These are phyloP conservation scores for Phaeolepiota aurea DNA, from an alignment of 768 basidiomycete species.

Conservation along the genomic window DNA sequence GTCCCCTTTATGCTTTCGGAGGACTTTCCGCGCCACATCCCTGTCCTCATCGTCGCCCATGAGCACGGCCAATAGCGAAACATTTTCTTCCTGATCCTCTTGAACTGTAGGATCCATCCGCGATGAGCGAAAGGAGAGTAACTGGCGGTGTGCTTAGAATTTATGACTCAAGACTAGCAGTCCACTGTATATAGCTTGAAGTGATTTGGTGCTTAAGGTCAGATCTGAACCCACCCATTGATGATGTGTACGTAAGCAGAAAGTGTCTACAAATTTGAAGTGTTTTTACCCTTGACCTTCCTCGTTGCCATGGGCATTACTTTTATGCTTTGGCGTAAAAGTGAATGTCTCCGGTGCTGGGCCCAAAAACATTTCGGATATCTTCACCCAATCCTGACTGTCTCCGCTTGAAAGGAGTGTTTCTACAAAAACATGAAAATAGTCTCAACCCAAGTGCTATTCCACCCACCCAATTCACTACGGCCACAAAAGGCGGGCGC, in stretches of 20 bases:
- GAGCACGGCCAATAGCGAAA: constrained; percentile 23
- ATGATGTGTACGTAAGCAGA: not conserved
- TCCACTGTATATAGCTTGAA: too few relatives aligned
- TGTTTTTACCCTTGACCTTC: constrained; percentile 36
- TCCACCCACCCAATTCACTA: constrained; percentile 69
- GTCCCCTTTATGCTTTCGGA: constrained; percentile 54
- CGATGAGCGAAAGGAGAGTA: not conserved
- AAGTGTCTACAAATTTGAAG: not conserved
- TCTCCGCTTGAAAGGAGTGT: constrained; percentile 74
- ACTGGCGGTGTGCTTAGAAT: too few relatives aligned
- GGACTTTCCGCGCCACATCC: constrained; percentile 43
- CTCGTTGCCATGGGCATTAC: constrained; percentile 71
- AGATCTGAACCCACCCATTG: not conserved
- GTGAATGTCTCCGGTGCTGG: constrained; percentile 75
- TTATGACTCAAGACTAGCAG: too few relatives aligned
- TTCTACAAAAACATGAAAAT: constrained; percentile 36
- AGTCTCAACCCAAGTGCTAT: constrained; percentile 1
- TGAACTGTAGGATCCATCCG: constrained; percentile 17
- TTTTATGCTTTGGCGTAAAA: constrained; percentile 93
- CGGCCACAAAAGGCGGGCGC: constrained; percentile 84
- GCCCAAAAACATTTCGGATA: constrained; percentile 94
- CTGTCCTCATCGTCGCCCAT: constrained; percentile 28
- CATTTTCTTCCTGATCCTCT: constrained; percentile 21
- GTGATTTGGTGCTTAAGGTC: not conserved
- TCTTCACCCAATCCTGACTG: constrained; percentile 84